Conservation (phyloP, 768 basidiomycete genomes). For the Asterophora lycoperdoides region DNA sequence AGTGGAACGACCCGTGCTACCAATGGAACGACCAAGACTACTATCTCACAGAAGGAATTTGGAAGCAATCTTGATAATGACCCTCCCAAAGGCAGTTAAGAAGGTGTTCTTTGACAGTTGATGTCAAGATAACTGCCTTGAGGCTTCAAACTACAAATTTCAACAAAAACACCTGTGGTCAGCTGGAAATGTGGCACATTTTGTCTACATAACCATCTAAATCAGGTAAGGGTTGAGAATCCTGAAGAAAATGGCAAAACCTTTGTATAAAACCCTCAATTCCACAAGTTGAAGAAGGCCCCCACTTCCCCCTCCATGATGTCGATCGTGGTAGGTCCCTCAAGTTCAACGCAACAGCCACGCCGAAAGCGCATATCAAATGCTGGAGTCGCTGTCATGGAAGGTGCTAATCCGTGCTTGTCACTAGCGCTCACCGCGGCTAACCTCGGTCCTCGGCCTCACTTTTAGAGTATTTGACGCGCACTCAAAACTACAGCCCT, state of each 20-base stretch:
- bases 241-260: background rate
- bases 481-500: slow-evolving; percentile 7
- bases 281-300: no score
- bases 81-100: no score
- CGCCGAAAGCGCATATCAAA: slow-evolving; percentile 9
- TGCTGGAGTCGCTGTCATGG: slow-evolving; percentile 16
- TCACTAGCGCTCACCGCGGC: slow-evolving; percentile 1
- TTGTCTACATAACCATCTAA: background rate
- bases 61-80: no score
- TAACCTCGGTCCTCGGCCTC: no score
- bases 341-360: background rate
- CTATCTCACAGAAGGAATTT: no score
- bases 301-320: background rate
- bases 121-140: background rate
- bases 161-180: background rate
- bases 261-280: no score
- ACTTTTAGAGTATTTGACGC: slow-evolving; percentile 7
- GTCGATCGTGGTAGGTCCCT: slow-evolving; percentile 13
- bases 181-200: background rate
- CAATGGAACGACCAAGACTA: no score
- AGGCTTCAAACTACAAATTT: no score
- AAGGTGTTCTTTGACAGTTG: background rate
- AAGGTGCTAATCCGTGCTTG: slow-evolving; percentile 17
- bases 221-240: slow-evolving; percentile 2
- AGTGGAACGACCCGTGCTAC: no score